Base-by-base conservation (phyloP, 257 asterid species). In the Petunia secreta region DNA sequence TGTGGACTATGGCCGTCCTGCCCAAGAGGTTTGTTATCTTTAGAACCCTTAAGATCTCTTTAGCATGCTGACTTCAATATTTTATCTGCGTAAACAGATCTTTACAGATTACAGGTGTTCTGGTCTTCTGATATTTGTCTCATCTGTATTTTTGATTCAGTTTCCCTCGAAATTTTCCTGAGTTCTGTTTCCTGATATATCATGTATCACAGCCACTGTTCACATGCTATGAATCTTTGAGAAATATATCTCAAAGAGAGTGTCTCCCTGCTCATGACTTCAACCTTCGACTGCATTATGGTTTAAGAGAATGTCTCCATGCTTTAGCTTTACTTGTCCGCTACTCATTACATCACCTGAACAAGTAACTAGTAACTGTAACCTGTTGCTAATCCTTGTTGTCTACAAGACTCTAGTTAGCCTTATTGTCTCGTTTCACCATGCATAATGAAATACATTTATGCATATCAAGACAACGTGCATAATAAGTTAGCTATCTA, bases 1-100 rank as follows among this genome's bases (percentile, higher is more conserved):
- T 0, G 99, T 96, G 13, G 99, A 96, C 84, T 96, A 96, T 75
- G 96, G 94, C 38, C 97, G 99, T 64, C 95, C 98, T 76, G 87
- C 98, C 75, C 94, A 84, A 76, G 99, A 95, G 97, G 99, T 95
- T 90, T 44, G 41, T 52, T 46, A 52, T 64, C 78, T 41, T 50
- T 50, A 8, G 1, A 48, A 4, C 48, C 48, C 11, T 73, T 50
- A 3, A 73, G 48, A 73, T 36, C 46, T 36, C 8, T 48, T 73
- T 50, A 73, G 48, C 34, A 50, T 14, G 36, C 78, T 50, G 36
- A 6, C 5, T 10, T 13, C 34, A 11, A 50, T 2, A 50, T 73
- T 34, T 50, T 7, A 73, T 46, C 25, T 25, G 43, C 43, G 5
- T 73, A 25, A 25, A 25, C 25, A 25, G 25, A 25, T 25, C 25